Evolutionary conservation across 2,329 filamentous ascomycete genomes (phyloP), one percentile per base, ranked within the genome.

Genomic region (Xylariaceae sp.): DNA sequence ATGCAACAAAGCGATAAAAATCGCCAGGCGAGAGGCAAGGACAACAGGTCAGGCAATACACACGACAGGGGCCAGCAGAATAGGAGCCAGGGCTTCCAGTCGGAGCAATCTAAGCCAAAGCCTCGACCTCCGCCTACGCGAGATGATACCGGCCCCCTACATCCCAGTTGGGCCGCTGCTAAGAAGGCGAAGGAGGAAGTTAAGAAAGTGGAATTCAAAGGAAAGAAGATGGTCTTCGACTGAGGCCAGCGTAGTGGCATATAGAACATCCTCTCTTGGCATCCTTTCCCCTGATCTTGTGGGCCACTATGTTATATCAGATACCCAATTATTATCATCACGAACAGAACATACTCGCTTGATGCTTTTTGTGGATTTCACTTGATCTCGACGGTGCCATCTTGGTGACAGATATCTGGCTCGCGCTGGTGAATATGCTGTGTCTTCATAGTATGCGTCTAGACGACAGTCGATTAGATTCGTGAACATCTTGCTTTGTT

Each of bases 131-230:
- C 71, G 18, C 72, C 75, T 58, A 79, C 75, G 66, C 76, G 79
- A 59, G 80, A 82, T 51, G 78, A 82, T 67, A 68, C 70, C 6
- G 81, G 82, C 0, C 65, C 79, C 2, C 70, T 88, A 66, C 86
- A 89, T 75, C 82, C 84, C 1, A 85, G 82, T 67, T 88, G 85
- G 85, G 81, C 81, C 64, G 85, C 85, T 58, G 82, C 78, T 64
- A 85, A 84, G 73, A 82, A 82, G 72, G 80, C 80, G 1, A 86
- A 87, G 72, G 82, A 85, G 65, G 75, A 75, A 61, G 75, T 80
- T 63, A 77, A 80, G 67, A 78, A 77, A 51, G 78, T 77, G 18
- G 73, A 75, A 18, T 86, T 85, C 70, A 68, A 78, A 57, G 83
- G 83, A 54, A 80, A 77, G 62, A 86, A 86, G 72, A 81, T 86